Percentiles rank a stretch among this genome's conserved stretches.
phyloP scores from a whole-genome alignment of 352 stramenopile species.

The Phytophthora ramorum region DNA sequence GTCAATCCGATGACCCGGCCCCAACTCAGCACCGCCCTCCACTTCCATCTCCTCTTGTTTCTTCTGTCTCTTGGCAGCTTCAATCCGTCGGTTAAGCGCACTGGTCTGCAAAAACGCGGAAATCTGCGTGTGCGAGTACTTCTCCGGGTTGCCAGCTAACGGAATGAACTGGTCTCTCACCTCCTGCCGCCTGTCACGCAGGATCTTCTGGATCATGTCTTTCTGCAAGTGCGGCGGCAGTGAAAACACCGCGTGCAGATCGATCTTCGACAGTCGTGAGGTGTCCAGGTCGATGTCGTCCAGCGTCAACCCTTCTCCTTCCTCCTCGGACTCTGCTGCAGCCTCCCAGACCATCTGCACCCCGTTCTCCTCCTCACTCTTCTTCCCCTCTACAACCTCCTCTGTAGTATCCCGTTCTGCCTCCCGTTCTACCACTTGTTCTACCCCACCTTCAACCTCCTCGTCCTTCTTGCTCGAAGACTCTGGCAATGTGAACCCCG shows the following conservation, averaged over 20 bases:
- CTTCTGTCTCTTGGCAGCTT: constrained; percentile 63
- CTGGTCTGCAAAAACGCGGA: constrained; percentile 94
- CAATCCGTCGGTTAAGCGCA: constrained; percentile 88
- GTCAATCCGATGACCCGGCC: constrained; percentile 79
- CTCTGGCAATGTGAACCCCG: constrained; percentile 62
- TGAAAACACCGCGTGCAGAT: constrained; percentile 89
- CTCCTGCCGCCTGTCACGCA: constrained; percentile 88
- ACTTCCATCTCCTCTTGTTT: constrained; percentile 57
- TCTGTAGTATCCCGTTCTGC: constrained; percentile 9
- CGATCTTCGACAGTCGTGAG: constrained; percentile 67
- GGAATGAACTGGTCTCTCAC: constrained; percentile 96
- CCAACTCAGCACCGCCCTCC: constrained; percentile 28
- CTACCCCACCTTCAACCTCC: not conserved
- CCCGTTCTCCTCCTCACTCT: constrained; percentile 15
- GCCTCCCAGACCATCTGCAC: constrained; percentile 21
- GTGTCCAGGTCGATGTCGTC: constrained; percentile 74
- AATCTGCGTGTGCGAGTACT: constrained; percentile 96
- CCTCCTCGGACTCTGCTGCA: constrained; percentile 33
- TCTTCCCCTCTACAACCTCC: constrained; percentile 3
- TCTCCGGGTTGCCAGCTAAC: constrained; percentile 93
- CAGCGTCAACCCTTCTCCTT: constrained; percentile 48
- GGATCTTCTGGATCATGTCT: constrained; percentile 92
- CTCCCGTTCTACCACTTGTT: constrained; percentile 3
- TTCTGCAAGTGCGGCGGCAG: constrained; percentile 92
- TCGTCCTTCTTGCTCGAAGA: constrained; percentile 10